A percentile compares a stretch with the other conserved stretches of the same genome.
These are phyloP conservation scores for Neonectria neomacrospora DNA, from an alignment of 2,329 filamentous ascomycete genomes.

Conservation along the genomic window DNA sequence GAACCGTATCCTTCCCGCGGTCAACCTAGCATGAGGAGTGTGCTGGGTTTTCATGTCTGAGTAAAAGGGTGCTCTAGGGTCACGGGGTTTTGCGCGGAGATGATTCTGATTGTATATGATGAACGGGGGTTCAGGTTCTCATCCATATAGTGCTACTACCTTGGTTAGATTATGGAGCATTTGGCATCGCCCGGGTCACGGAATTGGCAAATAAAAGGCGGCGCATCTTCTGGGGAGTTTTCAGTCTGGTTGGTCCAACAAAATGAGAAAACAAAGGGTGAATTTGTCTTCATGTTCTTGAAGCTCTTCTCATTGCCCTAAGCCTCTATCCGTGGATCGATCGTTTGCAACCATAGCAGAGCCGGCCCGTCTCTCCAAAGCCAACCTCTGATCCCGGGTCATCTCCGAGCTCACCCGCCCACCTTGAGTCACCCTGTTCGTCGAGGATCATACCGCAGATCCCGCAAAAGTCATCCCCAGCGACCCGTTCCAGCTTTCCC, in stretches of 20 bases:
- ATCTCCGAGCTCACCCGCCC: conserved; percentile 70
- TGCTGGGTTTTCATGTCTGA: background rate
- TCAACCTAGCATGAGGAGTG: conserved; percentile 43
- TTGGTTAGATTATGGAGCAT: conserved; percentile 35
- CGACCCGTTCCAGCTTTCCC: conserved; percentile 75
- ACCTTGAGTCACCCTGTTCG: conserved; percentile 70
- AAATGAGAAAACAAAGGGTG: conserved; percentile 25
- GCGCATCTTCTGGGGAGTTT: conserved; percentile 41
- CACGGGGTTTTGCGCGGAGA: conserved; percentile 15
- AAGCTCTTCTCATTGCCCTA: conserved; percentile 23
- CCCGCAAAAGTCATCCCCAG: conserved; percentile 62
- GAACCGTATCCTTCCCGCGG: conserved; percentile 60
- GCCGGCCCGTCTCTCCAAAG: conserved; percentile 32
- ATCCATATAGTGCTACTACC: conserved; percentile 26
- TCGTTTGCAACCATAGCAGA: conserved; percentile 82
- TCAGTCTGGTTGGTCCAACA: conserved; percentile 33
- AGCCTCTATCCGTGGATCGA: conserved; percentile 63
- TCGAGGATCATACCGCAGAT: conserved; percentile 77
- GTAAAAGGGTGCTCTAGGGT: conserved; percentile 6
- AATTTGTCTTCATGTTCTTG: conserved; percentile 22
- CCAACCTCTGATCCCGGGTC: conserved; percentile 42
- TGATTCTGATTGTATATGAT: conserved; percentile 31
- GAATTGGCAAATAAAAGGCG: conserved; percentile 42
- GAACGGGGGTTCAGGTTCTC: conserved; percentile 18
- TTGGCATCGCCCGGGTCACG: conserved; percentile 35